A percentile compares a stretch with the other conserved stretches of the same genome.
These are phyloP conservation scores for Epicoccum nigrum DNA, from an alignment of 2,329 filamentous ascomycete species.

Conservation along the genomic window DNA sequence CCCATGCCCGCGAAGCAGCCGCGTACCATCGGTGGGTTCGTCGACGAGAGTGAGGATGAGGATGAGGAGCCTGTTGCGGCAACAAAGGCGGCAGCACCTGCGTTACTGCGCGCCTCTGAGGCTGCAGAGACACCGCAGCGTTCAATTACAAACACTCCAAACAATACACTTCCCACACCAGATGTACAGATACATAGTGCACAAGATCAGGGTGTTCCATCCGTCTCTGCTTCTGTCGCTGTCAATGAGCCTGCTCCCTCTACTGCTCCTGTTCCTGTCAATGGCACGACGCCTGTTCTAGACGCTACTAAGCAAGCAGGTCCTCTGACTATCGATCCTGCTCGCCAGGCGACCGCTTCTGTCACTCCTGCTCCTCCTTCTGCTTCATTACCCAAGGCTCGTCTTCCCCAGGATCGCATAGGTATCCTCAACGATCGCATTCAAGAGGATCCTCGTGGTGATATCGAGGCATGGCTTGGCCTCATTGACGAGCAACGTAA, in stretches of 20 bases:
- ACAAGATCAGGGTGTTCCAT: conserved; percentile 57
- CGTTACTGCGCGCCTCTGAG: conserved; percentile 56
- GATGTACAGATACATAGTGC: conserved; percentile 67
- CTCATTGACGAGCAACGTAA: conserved; percentile 85
- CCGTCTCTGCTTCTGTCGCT: conserved; percentile 47
- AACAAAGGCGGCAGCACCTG: conserved; percentile 53
- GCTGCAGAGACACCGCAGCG: conserved; percentile 59
- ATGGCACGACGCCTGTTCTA: conserved; percentile 49
- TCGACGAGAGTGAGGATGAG: conserved; percentile 67
- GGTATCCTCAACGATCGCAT: conserved; percentile 88
- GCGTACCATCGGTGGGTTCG: conserved; percentile 65
- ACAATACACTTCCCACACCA: conserved; percentile 60
- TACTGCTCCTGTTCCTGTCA: conserved; percentile 58
- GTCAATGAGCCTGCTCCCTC: conserved; percentile 54
- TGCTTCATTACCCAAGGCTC: conserved; percentile 53
- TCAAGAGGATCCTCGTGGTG: conserved; percentile 88
- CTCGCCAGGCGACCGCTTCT: conserved; percentile 50
- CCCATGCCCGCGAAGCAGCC: conserved; percentile 50
- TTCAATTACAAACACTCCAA: conserved; percentile 62
- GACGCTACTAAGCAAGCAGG: conserved; percentile 46
- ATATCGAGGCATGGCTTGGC: conserved; percentile 88
- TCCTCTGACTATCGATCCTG: conserved; percentile 37
- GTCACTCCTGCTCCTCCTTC: conserved; percentile 36
- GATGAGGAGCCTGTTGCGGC: conserved; percentile 57
- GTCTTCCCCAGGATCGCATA: conserved; percentile 74